A percentile compares a stretch with the other conserved stretches of the same genome.
phyloP scores from a whole-genome alignment of 768 basidiomycete species.

The Coprinellus aureogranulatus region DNA sequence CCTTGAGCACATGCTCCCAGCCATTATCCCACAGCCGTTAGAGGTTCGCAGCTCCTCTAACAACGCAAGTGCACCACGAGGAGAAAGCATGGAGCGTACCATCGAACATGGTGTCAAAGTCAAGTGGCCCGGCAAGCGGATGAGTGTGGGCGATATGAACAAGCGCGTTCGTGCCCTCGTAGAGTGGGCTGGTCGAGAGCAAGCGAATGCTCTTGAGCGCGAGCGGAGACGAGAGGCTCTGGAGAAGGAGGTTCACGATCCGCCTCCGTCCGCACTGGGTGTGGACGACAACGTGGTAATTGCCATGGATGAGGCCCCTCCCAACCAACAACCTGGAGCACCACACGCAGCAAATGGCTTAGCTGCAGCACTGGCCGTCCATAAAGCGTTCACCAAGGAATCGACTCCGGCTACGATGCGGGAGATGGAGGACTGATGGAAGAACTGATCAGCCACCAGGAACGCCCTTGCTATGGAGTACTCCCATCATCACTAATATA shows the following conservation, averaged over 20 bases:
- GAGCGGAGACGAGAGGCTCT: slow-evolving; percentile 66
- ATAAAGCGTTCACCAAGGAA: slow-evolving; percentile 12
- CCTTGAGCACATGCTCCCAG: slow-evolving; percentile 79
- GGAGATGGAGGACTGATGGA: slow-evolving; percentile 91
- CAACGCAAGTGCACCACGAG: slow-evolving; percentile 30
- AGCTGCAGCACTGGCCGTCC: not conserved
- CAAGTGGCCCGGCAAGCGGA: slow-evolving; percentile 91
- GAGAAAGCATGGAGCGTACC: slow-evolving; percentile 58
- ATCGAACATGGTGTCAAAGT: slow-evolving; percentile 81
- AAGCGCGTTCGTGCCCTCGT: slow-evolving; percentile 87
- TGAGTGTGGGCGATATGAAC: slow-evolving; percentile 97
- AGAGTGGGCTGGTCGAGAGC: slow-evolving; percentile 91
- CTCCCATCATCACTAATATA: too few relatives aligned
- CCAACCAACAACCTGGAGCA: slow-evolving; percentile 29
- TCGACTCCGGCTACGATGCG: slow-evolving; percentile 53
- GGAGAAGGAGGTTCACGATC: slow-evolving; percentile 51
- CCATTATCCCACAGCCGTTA: slow-evolving; percentile 69
- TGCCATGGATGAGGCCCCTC: slow-evolving; percentile 28
- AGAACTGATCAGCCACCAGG: slow-evolving; percentile 85
- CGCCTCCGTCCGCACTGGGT: slow-evolving; percentile 1
- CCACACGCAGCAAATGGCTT: too few relatives aligned
- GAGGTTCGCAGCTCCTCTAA: slow-evolving; percentile 52
- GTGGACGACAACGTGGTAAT: not conserved
- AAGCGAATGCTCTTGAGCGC: slow-evolving; percentile 72
- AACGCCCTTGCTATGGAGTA: slow-evolving; percentile 79